Evolutionary conservation across 1,139 yeast species (phyloP).

Genomic region (Sugiyamaella xylanicola): DNA sequence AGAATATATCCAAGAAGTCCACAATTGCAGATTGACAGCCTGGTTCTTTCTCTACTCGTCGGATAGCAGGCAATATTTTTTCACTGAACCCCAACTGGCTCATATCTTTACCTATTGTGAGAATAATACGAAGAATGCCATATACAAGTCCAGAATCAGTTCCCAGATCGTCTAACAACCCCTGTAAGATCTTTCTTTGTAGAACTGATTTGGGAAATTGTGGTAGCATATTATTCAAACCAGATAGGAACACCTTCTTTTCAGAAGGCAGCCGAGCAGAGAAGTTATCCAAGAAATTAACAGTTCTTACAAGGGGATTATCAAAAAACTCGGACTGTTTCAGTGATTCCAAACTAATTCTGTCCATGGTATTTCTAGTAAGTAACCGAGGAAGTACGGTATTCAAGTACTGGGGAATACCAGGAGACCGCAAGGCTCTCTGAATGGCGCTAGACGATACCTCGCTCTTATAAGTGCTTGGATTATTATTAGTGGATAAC

Average conservation of each 20-base stretch:
- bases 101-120: slow-evolving; percentile 62
- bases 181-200: slow-evolving; percentile 74
- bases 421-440: slow-evolving; percentile 48
- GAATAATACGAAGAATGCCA: slow-evolving; percentile 56
- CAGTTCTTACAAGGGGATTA: slow-evolving; percentile 79
- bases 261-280: slow-evolving; percentile 73
- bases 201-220: slow-evolving; percentile 73
- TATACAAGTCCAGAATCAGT: slow-evolving; percentile 56
- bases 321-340: slow-evolving; percentile 66
- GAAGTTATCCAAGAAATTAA: slow-evolving; percentile 82
- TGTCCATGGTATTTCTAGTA: slow-evolving; percentile 45
- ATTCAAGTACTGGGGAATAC: slow-evolving; percentile 41
- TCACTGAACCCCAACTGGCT: slow-evolving; percentile 81
- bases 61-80: slow-evolving; percentile 56
- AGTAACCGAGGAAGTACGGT: slow-evolving; percentile 48
- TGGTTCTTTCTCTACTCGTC: slow-evolving; percentile 50
- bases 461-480: slow-evolving; percentile 42
- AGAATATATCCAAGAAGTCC: slow-evolving; percentile 56
- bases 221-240: slow-evolving; percentile 58
- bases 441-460: slow-evolving; percentile 34
- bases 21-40: slow-evolving; percentile 58
- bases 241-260: slow-evolving; percentile 66
- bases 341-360: slow-evolving; percentile 51
- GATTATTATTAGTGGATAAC: slow-evolving; percentile 41
- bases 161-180: slow-evolving; percentile 52